Evolutionary conservation across 306 rosid species (phyloP), one percentile per base, ranked within the genome.

Genomic region (Vigna mungo): DNA sequence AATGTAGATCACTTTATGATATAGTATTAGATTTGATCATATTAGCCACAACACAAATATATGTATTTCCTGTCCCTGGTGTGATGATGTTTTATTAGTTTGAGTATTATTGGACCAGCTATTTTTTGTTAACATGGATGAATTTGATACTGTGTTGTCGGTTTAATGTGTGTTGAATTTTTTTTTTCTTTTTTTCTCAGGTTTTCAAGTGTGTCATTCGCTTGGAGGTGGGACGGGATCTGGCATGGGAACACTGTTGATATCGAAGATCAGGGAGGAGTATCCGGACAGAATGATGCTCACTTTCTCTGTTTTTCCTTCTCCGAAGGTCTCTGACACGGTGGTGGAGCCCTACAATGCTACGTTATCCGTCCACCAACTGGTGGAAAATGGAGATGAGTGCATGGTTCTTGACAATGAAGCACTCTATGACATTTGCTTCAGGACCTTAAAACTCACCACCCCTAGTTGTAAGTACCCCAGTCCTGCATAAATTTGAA

Each of bases 401-500:
- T 92, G 97, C 89, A 92, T 92, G 97, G 97, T 92, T 79, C 96
- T 92, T 82, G 97, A 92, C 79, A 92, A 77, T 10, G 82, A 82
- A 71, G 85, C 85, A 16, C 85, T 82, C 25, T 82, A 82, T 46
- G 85, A 82, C 66, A 82, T 82, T 71, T 83, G 86, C 80, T 83
- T 83, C 76, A 65, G 82, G 72, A 83, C 86, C 21, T 32, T 78
- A 1, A 83, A 83, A 55, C 83, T 83, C 58, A 83, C 72, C 72
- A 83, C 86, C 37, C 86, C 86, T 6, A 83, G 86, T 49, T 83
- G 86, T 83, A 68, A 83, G 86, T 82, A 49, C 30, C 48, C 17
- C 61, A 2, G 1, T 51, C 37, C 80, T 56, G 12, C 25, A 0
- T 25, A 20, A 25, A 20, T 18, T 11, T 9, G 2, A 5, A 18